phyloP scores from a whole-genome alignment of 2,329 filamentous ascomycete genomes.

The Cryoendolithus antarcticus region DNA sequence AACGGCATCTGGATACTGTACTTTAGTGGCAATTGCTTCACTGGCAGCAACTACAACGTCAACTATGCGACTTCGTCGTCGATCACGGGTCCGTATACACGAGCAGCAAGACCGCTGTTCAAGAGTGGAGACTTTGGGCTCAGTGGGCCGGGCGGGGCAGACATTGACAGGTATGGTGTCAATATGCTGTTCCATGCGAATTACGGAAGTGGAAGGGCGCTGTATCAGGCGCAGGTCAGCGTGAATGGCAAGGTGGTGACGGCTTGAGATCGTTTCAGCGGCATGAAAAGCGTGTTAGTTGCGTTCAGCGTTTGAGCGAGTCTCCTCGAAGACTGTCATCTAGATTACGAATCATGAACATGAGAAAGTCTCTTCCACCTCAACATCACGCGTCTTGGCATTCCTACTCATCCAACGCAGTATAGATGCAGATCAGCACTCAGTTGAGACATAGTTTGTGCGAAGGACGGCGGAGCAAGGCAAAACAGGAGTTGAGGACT shows the following conservation, averaged over 20 bases:
- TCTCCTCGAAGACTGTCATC: no score
- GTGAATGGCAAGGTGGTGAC: slow-evolving; percentile 10
- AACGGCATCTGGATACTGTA: slow-evolving; percentile 18
- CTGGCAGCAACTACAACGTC: slow-evolving; percentile 14
- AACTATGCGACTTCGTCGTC: slow-evolving; percentile 16
- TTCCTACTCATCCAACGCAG: no score
- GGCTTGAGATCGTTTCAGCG: no score
- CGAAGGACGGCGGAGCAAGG: no score
- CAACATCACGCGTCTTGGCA: no score
- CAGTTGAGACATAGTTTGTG: no score
- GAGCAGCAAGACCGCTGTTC: slow-evolving; percentile 13
- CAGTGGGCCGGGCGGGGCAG: slow-evolving; percentile 20
- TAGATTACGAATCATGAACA: no score
- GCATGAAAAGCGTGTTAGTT: no score
- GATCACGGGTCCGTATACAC: slow-evolving; percentile 15
- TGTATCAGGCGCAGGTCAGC: slow-evolving; percentile 13
- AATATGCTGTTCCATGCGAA: slow-evolving; percentile 24
- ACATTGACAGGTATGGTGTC: slow-evolving; percentile 16
- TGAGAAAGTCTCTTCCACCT: no score
- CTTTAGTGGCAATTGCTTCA: slow-evolving; percentile 18
- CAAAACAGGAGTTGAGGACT: no score
- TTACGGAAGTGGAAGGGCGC: slow-evolving; percentile 10
- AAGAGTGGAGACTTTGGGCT: slow-evolving; percentile 16
- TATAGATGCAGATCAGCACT: no score
- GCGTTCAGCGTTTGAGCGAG: no score